Percentiles rank a stretch among this genome's conserved stretches.
These are phyloP conservation scores for Penicillium simplicissimum DNA, from an alignment of 495 filamentous ascomycete species.

Conservation along the genomic window DNA sequence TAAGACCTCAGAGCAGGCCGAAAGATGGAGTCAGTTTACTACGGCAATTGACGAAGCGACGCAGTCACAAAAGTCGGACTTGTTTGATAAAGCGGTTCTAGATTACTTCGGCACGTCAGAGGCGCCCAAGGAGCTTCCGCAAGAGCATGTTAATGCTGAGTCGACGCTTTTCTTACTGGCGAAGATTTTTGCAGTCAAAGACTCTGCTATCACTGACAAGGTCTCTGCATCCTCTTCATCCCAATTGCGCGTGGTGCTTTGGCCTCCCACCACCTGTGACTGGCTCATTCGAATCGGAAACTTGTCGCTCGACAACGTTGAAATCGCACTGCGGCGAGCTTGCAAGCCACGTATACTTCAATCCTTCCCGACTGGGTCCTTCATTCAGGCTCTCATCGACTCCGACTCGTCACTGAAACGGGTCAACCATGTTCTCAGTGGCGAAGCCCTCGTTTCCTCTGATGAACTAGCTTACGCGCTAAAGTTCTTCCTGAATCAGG, in stretches of 20 bases:
- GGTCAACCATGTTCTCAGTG: conserved; percentile 54
- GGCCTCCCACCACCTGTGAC: conserved; percentile 52
- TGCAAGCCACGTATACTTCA: conserved; percentile 47
- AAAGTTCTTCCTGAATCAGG: conserved; percentile 41
- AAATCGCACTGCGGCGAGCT: conserved; percentile 55
- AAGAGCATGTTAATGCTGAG: conserved; percentile 39
- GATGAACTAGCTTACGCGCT: conserved; percentile 48
- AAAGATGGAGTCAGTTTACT: conserved; percentile 39
- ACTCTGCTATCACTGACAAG: conserved; percentile 20
- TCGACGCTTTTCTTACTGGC: conserved; percentile 53
- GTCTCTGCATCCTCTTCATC: conserved; percentile 28
- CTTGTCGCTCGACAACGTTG: conserved; percentile 60
- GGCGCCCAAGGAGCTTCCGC: conserved; percentile 24
- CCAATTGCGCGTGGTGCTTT: conserved; percentile 50
- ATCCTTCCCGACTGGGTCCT: conserved; percentile 53
- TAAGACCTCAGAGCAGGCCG: conserved; percentile 34
- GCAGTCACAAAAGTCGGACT: conserved; percentile 25
- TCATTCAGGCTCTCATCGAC: conserved; percentile 59
- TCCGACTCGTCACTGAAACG: conserved; percentile 61
- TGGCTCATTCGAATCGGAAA: conserved; percentile 67
- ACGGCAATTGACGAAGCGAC: conserved; percentile 31
- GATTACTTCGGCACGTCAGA: conserved; percentile 33
- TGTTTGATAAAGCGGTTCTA: conserved; percentile 45
- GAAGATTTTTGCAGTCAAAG: conserved; percentile 51
- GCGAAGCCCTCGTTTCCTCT: conserved; percentile 41